phyloP scores from a whole-genome alignment of 192 early-diverging fungal species.

The Coemansia sp. region DNA sequence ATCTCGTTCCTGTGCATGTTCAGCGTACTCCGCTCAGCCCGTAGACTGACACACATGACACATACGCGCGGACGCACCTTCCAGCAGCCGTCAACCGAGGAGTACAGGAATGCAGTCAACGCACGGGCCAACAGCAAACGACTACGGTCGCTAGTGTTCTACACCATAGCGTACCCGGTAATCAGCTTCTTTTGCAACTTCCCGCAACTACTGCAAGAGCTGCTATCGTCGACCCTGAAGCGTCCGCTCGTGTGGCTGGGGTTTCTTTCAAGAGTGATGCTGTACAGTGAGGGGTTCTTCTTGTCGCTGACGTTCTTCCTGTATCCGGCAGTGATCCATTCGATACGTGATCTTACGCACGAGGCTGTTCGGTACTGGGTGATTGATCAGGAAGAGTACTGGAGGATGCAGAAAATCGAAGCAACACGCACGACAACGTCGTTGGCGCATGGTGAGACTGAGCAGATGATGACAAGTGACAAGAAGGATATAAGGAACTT shows the following conservation, averaged over 20 bases:
- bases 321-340: constrained; percentile 49
- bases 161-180: constrained; percentile 48
- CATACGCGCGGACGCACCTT: not conserved
- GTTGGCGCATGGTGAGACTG: not conserved
- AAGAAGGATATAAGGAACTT: constrained; percentile 34
- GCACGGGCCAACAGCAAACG: constrained; percentile 51
- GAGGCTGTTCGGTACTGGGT: constrained; percentile 51
- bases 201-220: constrained; percentile 39
- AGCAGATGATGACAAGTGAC: constrained; percentile 13
- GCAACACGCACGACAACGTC: not conserved
- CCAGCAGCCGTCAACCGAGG: constrained; percentile 37
- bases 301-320: constrained; percentile 40
- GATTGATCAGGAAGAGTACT: constrained; percentile 53
- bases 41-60: constrained; percentile 38
- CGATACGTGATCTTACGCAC: constrained; percentile 44
- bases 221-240: constrained; percentile 28
- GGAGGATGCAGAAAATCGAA: constrained; percentile 29
- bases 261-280: constrained; percentile 16
- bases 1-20: constrained; percentile 49
- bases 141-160: constrained; percentile 47
- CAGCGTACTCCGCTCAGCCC: constrained; percentile 36
- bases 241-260: constrained; percentile 16
- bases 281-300: constrained; percentile 44
- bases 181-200: constrained; percentile 49
- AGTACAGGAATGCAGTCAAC: constrained; percentile 44